These are phyloP conservation scores for barrel medic (Medicago truncatula) DNA, from an alignment of 306 rosid genomes.

Conservation along the genomic window DNA sequence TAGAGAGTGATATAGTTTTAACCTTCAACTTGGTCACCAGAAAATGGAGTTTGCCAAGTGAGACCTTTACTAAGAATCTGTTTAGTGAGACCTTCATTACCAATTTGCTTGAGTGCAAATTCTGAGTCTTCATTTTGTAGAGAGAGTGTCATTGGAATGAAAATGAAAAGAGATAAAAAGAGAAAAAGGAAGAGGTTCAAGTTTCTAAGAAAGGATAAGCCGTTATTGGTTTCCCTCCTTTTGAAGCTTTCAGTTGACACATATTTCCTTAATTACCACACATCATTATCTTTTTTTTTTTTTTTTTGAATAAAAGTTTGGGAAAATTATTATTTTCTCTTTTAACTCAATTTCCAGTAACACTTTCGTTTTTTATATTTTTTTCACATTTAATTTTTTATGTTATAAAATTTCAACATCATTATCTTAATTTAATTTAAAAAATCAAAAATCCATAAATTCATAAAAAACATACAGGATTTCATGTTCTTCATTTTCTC, in stretches of 20 bases:
- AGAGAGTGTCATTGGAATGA: constrained; percentile 51
- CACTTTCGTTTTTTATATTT: no score
- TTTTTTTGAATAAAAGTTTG: no score
- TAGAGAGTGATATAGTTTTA: background rate
- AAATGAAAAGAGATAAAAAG: constrained; percentile 5
- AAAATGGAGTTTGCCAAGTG: constrained; percentile 70
- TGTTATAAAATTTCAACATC: no score
- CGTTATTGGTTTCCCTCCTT: constrained; percentile 71
- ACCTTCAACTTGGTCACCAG: constrained; percentile 73
- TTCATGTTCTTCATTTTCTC: no score
- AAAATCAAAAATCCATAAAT: no score
- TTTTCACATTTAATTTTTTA: no score
- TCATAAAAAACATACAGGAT: no score
- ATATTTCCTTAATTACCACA: no score
- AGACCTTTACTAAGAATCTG: constrained; percentile 55
- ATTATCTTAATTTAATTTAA: no score
- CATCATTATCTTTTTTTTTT: no score
- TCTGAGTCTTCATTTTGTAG: constrained; percentile 35
- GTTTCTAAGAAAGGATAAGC: constrained; percentile 59
- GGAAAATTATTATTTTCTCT: no score
- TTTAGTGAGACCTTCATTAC: constrained; percentile 67
- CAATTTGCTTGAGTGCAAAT: constrained; percentile 40
- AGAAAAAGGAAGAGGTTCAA: background rate
- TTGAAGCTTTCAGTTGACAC: constrained; percentile 36
- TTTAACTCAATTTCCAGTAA: no score